phyloP scores from a whole-genome alignment of 306 rosid species.

The Inga oerstediana region DNA sequence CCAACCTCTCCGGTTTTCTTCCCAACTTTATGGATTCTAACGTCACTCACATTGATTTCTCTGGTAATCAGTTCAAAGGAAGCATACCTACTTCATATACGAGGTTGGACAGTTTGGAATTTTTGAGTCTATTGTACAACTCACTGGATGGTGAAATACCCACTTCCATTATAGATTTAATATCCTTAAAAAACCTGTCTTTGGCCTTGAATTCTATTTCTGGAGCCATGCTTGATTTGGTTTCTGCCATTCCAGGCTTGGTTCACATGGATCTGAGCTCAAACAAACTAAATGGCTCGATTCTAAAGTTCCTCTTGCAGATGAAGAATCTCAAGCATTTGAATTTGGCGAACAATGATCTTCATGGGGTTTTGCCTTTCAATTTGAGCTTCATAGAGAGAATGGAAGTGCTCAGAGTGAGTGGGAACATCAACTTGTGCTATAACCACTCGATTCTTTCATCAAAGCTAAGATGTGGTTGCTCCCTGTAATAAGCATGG shows the following conservation, averaged over 20 bases:
- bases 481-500: slow-evolving; percentile 39
- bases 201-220: slow-evolving; percentile 69
- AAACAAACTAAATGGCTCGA: slow-evolving; percentile 75
- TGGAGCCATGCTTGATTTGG: slow-evolving; percentile 64
- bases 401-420: slow-evolving; percentile 54
- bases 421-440: slow-evolving; percentile 72
- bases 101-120: slow-evolving; percentile 60
- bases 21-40: slow-evolving; percentile 60
- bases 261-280: slow-evolving; percentile 86
- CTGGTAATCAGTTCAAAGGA: slow-evolving; percentile 66
- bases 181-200: slow-evolving; percentile 59
- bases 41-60: slow-evolving; percentile 70
- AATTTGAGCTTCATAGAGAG: slow-evolving; percentile 59
- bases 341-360: slow-evolving; percentile 67
- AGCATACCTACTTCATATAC: slow-evolving; percentile 63
- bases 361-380: slow-evolving; percentile 78
- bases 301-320: slow-evolving; percentile 65
- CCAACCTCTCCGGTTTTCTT: slow-evolving; percentile 66
- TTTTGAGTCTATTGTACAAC: slow-evolving; percentile 64
- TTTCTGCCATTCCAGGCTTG: slow-evolving; percentile 64
- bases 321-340: slow-evolving; percentile 66
- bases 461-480: slow-evolving; percentile 59
- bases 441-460: slow-evolving; percentile 69
- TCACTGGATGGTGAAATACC: slow-evolving; percentile 65
- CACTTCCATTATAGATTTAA: slow-evolving; percentile 66